phyloP scores from a whole-genome alignment of 106 monocot genomes.

The Gastrodia elata region DNA sequence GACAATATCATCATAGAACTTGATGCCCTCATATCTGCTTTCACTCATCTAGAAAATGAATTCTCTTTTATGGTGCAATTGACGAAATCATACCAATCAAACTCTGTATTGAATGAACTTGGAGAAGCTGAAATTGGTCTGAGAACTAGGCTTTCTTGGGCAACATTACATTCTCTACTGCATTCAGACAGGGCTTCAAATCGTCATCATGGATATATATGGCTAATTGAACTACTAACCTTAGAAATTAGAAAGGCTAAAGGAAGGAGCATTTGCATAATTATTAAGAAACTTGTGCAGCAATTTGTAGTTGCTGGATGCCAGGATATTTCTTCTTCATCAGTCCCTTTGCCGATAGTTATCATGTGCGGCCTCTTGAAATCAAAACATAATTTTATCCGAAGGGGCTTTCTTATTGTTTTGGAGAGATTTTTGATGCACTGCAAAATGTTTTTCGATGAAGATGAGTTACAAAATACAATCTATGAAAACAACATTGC shows the following conservation, averaged over 20 bases:
- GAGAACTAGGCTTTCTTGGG: slow-evolving; percentile 64
- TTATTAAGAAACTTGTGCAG: slow-evolving; percentile 56
- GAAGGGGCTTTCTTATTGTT: slow-evolving; percentile 94
- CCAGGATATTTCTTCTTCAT: slow-evolving; percentile 44
- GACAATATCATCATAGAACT: slow-evolving; percentile 64
- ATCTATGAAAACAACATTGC: slow-evolving; percentile 14
- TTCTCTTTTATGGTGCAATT: slow-evolving; percentile 59
- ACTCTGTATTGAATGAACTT: slow-evolving; percentile 38
- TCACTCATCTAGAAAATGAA: slow-evolving; percentile 64
- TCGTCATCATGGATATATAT: slow-evolving; percentile 90
- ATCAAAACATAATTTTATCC: slow-evolving; percentile 75
- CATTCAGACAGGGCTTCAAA: slow-evolving; percentile 66
- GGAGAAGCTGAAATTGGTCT: slow-evolving; percentile 27
- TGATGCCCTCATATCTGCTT: slow-evolving; percentile 48
- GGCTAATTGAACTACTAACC: slow-evolving; percentile 82
- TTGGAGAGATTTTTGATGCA: slow-evolving; percentile 89
- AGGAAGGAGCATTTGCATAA: slow-evolving; percentile 43
- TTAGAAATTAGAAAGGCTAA: slow-evolving; percentile 54
- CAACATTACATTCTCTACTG: slow-evolving; percentile 83
- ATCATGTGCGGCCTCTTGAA: slow-evolving; percentile 82
- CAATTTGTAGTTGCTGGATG: slow-evolving; percentile 59
- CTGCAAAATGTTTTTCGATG: slow-evolving; percentile 86
- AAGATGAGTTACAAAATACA: slow-evolving; percentile 38
- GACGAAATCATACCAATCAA: slow-evolving; percentile 55
- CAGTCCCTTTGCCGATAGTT: slow-evolving; percentile 58